phyloP scores from a whole-genome alignment of 1,284 basidiomycete species.

The Rhodotorula sp. region DNA sequence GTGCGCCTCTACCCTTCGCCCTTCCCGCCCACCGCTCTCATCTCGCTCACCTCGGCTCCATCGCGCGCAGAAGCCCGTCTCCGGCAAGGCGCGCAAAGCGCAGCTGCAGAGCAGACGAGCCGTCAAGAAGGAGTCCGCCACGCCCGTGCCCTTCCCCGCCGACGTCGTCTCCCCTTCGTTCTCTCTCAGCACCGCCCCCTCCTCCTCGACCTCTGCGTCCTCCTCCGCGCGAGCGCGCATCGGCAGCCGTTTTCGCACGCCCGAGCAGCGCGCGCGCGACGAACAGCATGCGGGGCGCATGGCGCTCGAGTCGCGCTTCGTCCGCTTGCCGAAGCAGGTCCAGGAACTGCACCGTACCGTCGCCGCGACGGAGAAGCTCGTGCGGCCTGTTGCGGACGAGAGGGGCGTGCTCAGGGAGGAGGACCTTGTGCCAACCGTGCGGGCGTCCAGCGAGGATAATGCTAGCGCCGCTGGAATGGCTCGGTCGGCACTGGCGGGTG shows the following conservation, averaged over 20 bases:
- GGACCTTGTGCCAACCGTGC: slow-evolving; percentile 18
- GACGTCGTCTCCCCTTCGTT: slow-evolving; percentile 40
- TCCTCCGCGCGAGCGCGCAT: neutral
- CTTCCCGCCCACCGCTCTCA: neutral
- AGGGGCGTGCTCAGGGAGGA: slow-evolving; percentile 23
- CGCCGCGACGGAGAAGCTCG: slow-evolving; percentile 25
- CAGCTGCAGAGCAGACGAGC: slow-evolving; percentile 75
- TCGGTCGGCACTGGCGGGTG: too few species aligned
- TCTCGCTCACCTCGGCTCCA: neutral
- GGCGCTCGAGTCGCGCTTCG: slow-evolving; percentile 38
- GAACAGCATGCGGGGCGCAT: slow-evolving; percentile 27
- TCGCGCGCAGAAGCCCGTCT: slow-evolving; percentile 28
- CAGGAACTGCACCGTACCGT: slow-evolving; percentile 11
- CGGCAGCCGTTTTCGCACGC: slow-evolving; percentile 25
- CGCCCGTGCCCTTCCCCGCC: slow-evolving; percentile 48
- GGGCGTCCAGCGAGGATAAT: neutral
- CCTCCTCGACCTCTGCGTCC: neutral
- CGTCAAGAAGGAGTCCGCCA: slow-evolving; percentile 71
- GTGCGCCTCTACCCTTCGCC: neutral
- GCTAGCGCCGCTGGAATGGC: neutral
- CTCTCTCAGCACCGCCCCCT: slow-evolving; percentile 35
- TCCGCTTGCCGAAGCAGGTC: slow-evolving; percentile 25
- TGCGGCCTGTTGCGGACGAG: slow-evolving; percentile 18
- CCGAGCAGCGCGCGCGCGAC: slow-evolving; percentile 26
- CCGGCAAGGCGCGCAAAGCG: slow-evolving; percentile 32